Evolutionary conservation across 192 early-diverging fungal genomes (phyloP).

Genomic region (Haplosporangium gracile): DNA sequence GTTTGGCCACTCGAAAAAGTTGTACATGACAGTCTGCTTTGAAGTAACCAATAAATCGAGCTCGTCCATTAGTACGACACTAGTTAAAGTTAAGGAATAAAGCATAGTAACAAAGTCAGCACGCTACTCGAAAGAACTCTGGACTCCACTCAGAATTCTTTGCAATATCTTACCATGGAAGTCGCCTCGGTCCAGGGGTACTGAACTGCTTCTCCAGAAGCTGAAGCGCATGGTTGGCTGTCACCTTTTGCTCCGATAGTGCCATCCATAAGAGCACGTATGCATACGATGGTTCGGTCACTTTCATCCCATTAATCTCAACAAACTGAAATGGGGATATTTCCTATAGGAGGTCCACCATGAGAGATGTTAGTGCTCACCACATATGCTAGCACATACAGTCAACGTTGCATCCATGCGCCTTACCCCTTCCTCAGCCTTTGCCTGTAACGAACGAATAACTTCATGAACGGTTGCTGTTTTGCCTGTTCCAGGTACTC

Average conservation of each 20-base stretch:
- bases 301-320: slow-evolving; percentile 98
- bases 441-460: slow-evolving; percentile 76
- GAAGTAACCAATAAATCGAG: slow-evolving; percentile 94
- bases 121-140: not conserved
- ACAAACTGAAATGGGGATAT: slow-evolving; percentile 87
- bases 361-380: not conserved
- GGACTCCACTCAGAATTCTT: not conserved
- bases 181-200: slow-evolving; percentile 59
- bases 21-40: slow-evolving; percentile 96
- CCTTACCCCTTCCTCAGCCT: slow-evolving; percentile 69
- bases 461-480: slow-evolving; percentile 94
- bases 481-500: slow-evolving; percentile 97
- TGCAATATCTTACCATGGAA: slow-evolving; percentile 52
- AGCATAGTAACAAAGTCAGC: not conserved
- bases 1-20: slow-evolving; percentile 98
- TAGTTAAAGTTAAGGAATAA: slow-evolving; percentile 26
- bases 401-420: not conserved
- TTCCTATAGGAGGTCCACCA: slow-evolving; percentile 43
- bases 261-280: slow-evolving; percentile 89
- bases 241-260: slow-evolving; percentile 71
- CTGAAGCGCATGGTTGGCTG: slow-evolving; percentile 81
- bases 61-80: slow-evolving; percentile 97
- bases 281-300: slow-evolving; percentile 91
- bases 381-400: not conserved
- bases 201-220: slow-evolving; percentile 82